Base-by-base conservation (phyloP, 2,329 filamentous ascomycete genomes). In the Cercospora beticola region DNA sequence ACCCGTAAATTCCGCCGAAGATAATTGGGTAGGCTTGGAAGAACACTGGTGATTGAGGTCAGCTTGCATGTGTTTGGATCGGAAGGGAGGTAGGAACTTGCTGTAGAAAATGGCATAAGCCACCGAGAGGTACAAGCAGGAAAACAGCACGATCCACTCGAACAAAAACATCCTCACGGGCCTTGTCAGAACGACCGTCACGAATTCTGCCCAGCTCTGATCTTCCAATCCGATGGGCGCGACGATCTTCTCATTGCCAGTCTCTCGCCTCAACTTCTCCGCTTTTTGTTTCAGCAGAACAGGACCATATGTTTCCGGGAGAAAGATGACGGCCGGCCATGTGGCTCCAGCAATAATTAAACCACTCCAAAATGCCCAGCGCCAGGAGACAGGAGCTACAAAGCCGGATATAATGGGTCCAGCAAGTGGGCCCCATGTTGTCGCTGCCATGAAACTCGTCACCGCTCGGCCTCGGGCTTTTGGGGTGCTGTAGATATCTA, bases 11-110 rank as follows among this genome's bases (percentile, higher is more conserved):
- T 26, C 80, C 83, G 9, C 69, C 81, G 78, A 92, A 94, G 71
- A 93, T 90, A 68, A 75, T 87, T 76, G 77, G 89, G 77, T 90
- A 94, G 2, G 90, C 89, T 77, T 92, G 88, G 74, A 94, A 92
- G 76, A 88, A 92, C 80, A 94, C 75, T 74, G 52, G 18, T 74
- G 28, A 14, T 30, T 31, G 7, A 21, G 9, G 49, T 67, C 26
- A 49, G 31, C 36, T 33, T 63, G 40, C 54, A n/a, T n/a, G n/a
- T n/a, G n/a, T n/a, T n/a, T n/a, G n/a, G n/a, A n/a, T n/a, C n/a
- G n/a, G n/a, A n/a, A n/a, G n/a, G n/a, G n/a, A n/a, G n/a, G n/a
- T n/a, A n/a, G n/a, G n/a, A n/a, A n/a, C 74, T 65, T 62, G 74
- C 75, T 91, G 83, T 88, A 89, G 70, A 89, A 87, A 68, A 89